Percentiles rank a stretch among this genome's conserved stretches.
Evolutionary conservation across 2,329 filamentous ascomycete genomes (phyloP).

Genomic region (Clonostachys solani): DNA sequence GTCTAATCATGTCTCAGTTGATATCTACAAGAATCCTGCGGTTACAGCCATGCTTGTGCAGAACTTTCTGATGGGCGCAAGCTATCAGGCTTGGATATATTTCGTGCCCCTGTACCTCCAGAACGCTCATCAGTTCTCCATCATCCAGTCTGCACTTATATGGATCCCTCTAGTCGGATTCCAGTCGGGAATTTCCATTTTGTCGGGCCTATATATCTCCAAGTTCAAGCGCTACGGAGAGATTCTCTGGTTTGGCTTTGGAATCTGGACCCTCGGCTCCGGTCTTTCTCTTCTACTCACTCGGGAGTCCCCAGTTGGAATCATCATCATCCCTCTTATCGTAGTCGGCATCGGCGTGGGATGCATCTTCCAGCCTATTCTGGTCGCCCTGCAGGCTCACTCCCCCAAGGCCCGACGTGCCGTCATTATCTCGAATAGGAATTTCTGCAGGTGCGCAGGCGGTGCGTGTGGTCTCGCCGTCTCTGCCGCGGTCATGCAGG

Average conservation of each 20-base stretch:
- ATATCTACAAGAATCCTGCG: slow-evolving; percentile 49
- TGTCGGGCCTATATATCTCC: slow-evolving; percentile 55
- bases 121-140: slow-evolving; percentile 35
- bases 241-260: slow-evolving; percentile 43
- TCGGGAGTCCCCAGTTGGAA: slow-evolving; percentile 33
- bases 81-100: slow-evolving; percentile 56
- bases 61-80: slow-evolving; percentile 54
- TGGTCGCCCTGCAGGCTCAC: slow-evolving; percentile 56
- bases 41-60: slow-evolving; percentile 52
- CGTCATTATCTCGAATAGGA: slow-evolving; percentile 57
- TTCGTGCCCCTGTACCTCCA: slow-evolving; percentile 60
- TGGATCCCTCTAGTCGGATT: slow-evolving; percentile 42
- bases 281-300: slow-evolving; percentile 48
- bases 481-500: slow-evolving; percentile 36
- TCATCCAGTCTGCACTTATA: slow-evolving; percentile 43
- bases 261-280: slow-evolving; percentile 33
- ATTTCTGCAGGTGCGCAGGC: slow-evolving; percentile 57
- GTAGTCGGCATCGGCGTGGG: slow-evolving; percentile 50
- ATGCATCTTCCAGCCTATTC: slow-evolving; percentile 37
- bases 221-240: slow-evolving; percentile 51
- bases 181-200: slow-evolving; percentile 39
- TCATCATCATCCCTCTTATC: slow-evolving; percentile 42
- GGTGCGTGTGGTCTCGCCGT: slow-evolving; percentile 14
- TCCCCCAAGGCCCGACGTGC: slow-evolving; percentile 52
- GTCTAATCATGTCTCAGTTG: slow-evolving; percentile 19